phyloP scores from a whole-genome alignment of 2,329 filamentous ascomycete genomes.

The Microcyclospora tardicrescens region DNA sequence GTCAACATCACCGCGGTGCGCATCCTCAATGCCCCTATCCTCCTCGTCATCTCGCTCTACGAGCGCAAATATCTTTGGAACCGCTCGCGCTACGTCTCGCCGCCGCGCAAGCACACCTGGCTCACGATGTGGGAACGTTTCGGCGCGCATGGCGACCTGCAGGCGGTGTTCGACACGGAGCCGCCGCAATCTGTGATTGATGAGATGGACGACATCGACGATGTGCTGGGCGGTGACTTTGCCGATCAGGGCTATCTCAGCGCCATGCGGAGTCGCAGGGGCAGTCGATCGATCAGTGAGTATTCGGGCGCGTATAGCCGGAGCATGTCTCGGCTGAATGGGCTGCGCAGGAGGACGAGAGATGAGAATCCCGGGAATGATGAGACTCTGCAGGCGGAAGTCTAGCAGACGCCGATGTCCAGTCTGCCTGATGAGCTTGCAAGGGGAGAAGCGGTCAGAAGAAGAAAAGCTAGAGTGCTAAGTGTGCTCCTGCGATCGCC shows the following conservation, averaged over 20 bases:
- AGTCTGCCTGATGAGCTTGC: too few species aligned
- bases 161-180: constrained; percentile 58
- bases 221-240: constrained; percentile 31
- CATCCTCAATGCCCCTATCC: constrained; percentile 59
- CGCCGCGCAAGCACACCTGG: constrained; percentile 29
- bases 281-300: constrained; percentile 16
- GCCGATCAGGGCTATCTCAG: constrained; percentile 23
- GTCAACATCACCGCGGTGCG: constrained; percentile 69
- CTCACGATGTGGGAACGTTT: constrained; percentile 53
- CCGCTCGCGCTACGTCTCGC: constrained; percentile 19
- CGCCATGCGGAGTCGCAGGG: constrained; percentile 15
- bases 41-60: constrained; percentile 56
- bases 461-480: too few species aligned
- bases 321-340: constrained; percentile 5
- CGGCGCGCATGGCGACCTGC: constrained; percentile 57
- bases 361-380: too few species aligned
- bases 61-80: constrained; percentile 60
- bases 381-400: too few species aligned
- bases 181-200: constrained; percentile 45
- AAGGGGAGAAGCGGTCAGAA: too few species aligned
- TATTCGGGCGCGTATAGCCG: constrained; percentile 11
- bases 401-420: too few species aligned
- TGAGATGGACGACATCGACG: constrained; percentile 37
- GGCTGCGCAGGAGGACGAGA: constrained; percentile 2
- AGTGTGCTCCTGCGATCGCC: too few species aligned